Evolutionary conservation across 1,284 basidiomycete species (phyloP), one percentile per base, ranked within the genome.

Genomic region (Pholiota adiposa): DNA sequence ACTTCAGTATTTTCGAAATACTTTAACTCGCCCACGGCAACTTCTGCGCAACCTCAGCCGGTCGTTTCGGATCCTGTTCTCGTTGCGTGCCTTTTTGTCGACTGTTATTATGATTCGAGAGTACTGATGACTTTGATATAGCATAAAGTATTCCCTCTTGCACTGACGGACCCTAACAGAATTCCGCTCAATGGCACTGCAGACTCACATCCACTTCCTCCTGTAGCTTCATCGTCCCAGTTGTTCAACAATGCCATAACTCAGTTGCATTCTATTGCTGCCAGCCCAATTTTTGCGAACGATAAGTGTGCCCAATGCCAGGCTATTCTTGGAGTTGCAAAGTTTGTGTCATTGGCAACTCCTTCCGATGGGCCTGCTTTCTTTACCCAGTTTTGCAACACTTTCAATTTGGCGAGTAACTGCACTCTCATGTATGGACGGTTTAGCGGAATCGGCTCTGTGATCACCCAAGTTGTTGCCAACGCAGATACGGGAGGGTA

Each of bases 11-110:
- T 84, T 70, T 67, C 74, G n/a, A 69, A 79, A 61, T 92, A 91
- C 71, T 90, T 87, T 72, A 89, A 91, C 70, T 73, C 82, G 62
- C 89, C 90, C 21, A 90, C 88, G 4, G 86, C 83, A 34, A 90
- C 89, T 1, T 79, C 79, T 16, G 82, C 78, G 4, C 87, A 91
- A 70, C 84, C 85, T 4, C 88, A 91, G 70, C 90, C 89, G 33
- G 79, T 89, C 55, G 82, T 91, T 51, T 83, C 87, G 2, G 88
- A 92, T 67, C 85, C 86, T 9, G 80, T 90, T 21, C 78, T 79
- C 29, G 89, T 87, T 71, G 65, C 76, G 66, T 54, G 59, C 38
- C 49, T 55, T 34, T 14, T 33, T 54, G 58, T 51, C 14, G 14
- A 50, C 38, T 25, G 18, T 59, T 53, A 18, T 29, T 36, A 11